Conservation (phyloP, 495 filamentous ascomycete genomes). For the Penicillium tannophilum region DNA sequence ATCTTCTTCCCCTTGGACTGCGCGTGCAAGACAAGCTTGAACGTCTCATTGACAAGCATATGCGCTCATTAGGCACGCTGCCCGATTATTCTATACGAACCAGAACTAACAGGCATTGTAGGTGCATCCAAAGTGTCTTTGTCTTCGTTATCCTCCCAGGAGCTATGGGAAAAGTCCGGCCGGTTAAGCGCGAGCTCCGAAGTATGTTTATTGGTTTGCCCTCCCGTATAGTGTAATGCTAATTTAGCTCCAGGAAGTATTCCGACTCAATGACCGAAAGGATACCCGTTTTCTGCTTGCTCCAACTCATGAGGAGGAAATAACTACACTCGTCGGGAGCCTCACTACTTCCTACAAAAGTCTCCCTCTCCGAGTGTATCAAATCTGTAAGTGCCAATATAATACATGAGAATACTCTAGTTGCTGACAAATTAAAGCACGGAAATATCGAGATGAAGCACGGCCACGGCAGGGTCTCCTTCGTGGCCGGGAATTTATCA, state of each 20-base stretch:
- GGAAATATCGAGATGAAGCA: slow-evolving; percentile 93
- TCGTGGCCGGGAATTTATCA: slow-evolving; percentile 89
- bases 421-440: slow-evolving; percentile 50
- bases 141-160: slow-evolving; percentile 83
- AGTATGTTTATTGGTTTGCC: slow-evolving; percentile 35
- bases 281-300: slow-evolving; percentile 75
- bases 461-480: slow-evolving; percentile 86
- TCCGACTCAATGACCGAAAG: slow-evolving; percentile 79
- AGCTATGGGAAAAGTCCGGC: slow-evolving; percentile 75
- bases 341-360: slow-evolving; percentile 83
- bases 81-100: slow-evolving; percentile 6
- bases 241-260: slow-evolving; percentile 57
- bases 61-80: slow-evolving; percentile 65
- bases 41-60: slow-evolving; percentile 81
- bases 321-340: slow-evolving; percentile 75
- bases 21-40: slow-evolving; percentile 90
- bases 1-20: slow-evolving; percentile 87
- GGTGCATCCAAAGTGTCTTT: slow-evolving; percentile 86
- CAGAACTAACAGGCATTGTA: slow-evolving; percentile 35
- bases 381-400: slow-evolving; percentile 67
- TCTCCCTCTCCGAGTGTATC: slow-evolving; percentile 85
- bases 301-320: slow-evolving; percentile 96
- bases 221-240: neutral
- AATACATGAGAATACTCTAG: neutral
- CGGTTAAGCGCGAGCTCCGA: slow-evolving; percentile 63